Evolutionary conservation across 208 protist genomes (phyloP), one percentile per base, ranked within the genome.

Genomic region (Balamuthia mandrillaris): DNA sequence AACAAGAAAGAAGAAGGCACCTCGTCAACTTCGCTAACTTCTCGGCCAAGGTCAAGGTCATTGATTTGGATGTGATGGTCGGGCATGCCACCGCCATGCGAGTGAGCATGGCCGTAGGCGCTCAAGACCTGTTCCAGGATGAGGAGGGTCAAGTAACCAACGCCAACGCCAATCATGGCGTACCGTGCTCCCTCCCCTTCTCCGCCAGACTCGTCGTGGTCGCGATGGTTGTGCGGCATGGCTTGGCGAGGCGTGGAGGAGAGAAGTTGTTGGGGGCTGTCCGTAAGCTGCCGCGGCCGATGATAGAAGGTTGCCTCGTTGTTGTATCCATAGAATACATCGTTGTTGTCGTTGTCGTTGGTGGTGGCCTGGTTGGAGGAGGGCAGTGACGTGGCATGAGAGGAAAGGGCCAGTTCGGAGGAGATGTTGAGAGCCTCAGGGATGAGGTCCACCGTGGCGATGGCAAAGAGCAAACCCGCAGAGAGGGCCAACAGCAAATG

Each of bases 11-110:
- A n/a, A n/a, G 16, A 7, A 45, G 16, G 35, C 27, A 39, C 61
- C 56, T 10, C 14, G 61, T 70, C 37, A 39, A 39, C 31, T 1
- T 70, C 61, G 5, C 47, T 39, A 18, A 70, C 9, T 44, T 70
- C 61, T 21, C 16, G 61, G 61, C 33, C 37, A 1, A 70, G 37
- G 33, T 70, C 61, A n/a, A 70, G 61, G 14, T 70, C 61, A 27
- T 70, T 70, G 61, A 70, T 70, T n/a, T 70, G 61, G 12, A 70
- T 7, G n/a, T n/a, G n/a, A n/a, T n/a, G n/a, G n/a, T n/a, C n/a
- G 4, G 61, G 31, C 1, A 39, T 21, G 10, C 61, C 61, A n/a
- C n/a, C n/a, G 47, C 61, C 61, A 39, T 70, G 61, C 31, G 61
- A 70, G 61, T 70, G 61, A 1, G 61, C 7, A n/a, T 70, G 61